Base-by-base conservation (phyloP, 2,329 filamentous ascomycete species). In the Stachybotrys chartarum region DNA sequence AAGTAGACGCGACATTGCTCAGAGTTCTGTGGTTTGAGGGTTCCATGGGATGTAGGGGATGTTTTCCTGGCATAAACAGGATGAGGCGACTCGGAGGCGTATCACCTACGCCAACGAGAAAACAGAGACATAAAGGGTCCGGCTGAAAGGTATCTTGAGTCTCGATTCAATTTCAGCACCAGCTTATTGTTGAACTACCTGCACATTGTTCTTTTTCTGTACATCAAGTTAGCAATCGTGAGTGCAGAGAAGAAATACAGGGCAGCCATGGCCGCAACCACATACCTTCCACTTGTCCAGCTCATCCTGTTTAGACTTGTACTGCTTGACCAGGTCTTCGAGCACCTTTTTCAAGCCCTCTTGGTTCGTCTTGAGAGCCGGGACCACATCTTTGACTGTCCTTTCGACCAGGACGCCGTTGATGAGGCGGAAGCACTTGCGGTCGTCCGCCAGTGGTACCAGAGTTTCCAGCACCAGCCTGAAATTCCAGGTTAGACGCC, bases 391-490 rank as follows among this genome's bases (percentile, higher is more conserved):
- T 72, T 91, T 82, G 63, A 99, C 90, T 16, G 93, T 97, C 63
- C 92, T 83, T 77, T 99, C 94, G 54, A 96, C 90, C 56, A 99
- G 78, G 30, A 97, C 92, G 50, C 94, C 94, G 72, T 99, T 97
- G 72, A 99, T 95, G 83, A 99, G 91, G 64, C 94, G 92, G 76
- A 97, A 99, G 75, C 93, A 97, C 77, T 97, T 99, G 66, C 94
- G 89, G 62, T 96, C 88, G 60, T 80, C 82, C 1, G 90, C 80
- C 30, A 97, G 82, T 50, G 92, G 92, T 57, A 87, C 82, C 60
- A 99, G 77, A 4, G 93, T 97, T 69, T 97, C 93, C 53, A 97
- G 83, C 39, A 99, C 94, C 61, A 97, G 88, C 73, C 94, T 97
- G 24, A 6, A 18, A 50, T 54, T 18, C 24, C 51, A 55, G 12